Evolutionary conservation across 2,329 filamentous ascomycete genomes (phyloP).

Genomic region (Aspergillus viridinutans): DNA sequence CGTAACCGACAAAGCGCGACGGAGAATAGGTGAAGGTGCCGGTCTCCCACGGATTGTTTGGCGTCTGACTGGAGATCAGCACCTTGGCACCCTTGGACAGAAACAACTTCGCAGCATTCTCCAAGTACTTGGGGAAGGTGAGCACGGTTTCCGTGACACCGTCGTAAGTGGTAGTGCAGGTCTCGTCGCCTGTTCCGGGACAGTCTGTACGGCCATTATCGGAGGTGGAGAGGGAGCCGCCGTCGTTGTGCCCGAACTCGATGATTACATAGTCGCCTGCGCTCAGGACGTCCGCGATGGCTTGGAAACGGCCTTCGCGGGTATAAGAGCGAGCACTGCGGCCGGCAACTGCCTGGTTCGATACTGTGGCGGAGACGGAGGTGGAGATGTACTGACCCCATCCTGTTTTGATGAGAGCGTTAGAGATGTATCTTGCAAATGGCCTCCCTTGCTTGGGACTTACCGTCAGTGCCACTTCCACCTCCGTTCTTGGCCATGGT

Average conservation of each 20-base stretch:
- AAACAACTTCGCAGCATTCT: conserved; percentile 53
- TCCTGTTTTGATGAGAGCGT: conserved; percentile 35
- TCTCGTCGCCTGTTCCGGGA: conserved; percentile 50
- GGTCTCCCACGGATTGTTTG: conserved; percentile 60
- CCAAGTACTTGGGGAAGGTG: conserved; percentile 59
- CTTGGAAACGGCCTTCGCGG: conserved; percentile 61
- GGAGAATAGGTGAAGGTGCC: conserved; percentile 49
- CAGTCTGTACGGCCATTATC: conserved; percentile 64
- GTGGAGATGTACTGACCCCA: conserved; percentile 62
- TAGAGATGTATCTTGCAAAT: not conserved
- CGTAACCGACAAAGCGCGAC: conserved; percentile 55
- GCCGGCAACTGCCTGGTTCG: conserved; percentile 64
- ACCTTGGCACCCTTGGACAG: conserved; percentile 57
- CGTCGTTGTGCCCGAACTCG: conserved; percentile 71
- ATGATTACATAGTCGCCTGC: conserved; percentile 64
- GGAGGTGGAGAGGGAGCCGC: conserved; percentile 50
- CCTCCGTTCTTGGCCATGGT: conserved; percentile 28
- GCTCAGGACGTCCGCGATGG: conserved; percentile 51
- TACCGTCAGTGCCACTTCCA: conserved; percentile 23
- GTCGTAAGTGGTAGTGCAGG: conserved; percentile 51
- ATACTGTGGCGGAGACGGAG: conserved; percentile 46
- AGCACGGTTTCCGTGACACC: conserved; percentile 53
- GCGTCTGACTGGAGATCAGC: conserved; percentile 56
- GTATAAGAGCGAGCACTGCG: conserved; percentile 64
- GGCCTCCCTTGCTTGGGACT: not conserved